phyloP scores from a whole-genome alignment of 2,329 filamentous ascomycete species.

The Pseudovirgaria hyperparasitica region DNA sequence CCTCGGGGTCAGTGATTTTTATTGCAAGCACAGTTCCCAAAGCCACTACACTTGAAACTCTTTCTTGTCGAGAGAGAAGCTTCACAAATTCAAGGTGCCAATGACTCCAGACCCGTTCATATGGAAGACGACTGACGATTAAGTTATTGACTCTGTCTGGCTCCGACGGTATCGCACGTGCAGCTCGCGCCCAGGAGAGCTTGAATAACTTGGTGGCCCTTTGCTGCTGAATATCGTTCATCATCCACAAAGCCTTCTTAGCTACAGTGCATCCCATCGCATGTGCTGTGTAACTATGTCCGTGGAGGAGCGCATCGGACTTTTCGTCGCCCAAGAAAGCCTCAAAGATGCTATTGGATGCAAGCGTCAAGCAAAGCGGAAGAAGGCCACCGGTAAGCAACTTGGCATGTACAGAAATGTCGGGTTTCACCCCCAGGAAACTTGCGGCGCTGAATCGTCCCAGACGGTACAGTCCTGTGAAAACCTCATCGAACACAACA shows the following conservation, averaged over 20 bases:
- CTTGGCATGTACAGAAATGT: constrained; percentile 74
- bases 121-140: no score
- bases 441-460: constrained; percentile 58
- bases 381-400: constrained; percentile 69
- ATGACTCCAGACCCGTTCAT: no score
- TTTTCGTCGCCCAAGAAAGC: constrained; percentile 62
- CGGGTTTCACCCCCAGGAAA: constrained; percentile 55
- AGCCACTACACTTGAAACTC: constrained; percentile 56
- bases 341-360: constrained; percentile 60
- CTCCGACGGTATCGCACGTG: no score
- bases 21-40: constrained; percentile 66
- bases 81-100: constrained; percentile 53
- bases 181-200: no score
- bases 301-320: constrained; percentile 66
- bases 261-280: constrained; percentile 70
- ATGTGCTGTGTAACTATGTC: constrained; percentile 80
- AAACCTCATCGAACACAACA: constrained; percentile 75
- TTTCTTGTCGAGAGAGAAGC: constrained; percentile 41
- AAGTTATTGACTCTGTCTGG: no score
- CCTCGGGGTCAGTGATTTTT: constrained; percentile 35
- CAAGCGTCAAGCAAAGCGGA: constrained; percentile 63
- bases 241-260: constrained; percentile 47
- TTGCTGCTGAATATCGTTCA: no score
- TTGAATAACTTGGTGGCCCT: no score
- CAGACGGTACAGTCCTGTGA: constrained; percentile 73